Evolutionary conservation across 2,329 filamentous ascomycete genomes (phyloP).

Genomic region (Coniella lustricola): DNA sequence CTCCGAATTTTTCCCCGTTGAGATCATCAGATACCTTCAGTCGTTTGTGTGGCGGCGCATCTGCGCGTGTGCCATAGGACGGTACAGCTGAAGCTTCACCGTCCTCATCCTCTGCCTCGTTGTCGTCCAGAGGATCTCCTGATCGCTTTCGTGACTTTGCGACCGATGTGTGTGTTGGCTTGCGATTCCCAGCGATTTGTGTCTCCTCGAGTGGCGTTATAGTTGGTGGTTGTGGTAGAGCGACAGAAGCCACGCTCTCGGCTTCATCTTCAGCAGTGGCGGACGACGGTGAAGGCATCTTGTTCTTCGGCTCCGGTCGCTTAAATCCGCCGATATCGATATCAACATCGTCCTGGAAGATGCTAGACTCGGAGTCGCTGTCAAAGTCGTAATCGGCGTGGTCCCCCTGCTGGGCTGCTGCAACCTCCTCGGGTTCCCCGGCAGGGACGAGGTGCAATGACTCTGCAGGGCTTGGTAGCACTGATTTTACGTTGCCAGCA

Average conservation of each 20-base stretch:
- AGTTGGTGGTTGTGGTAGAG: constrained; percentile 40
- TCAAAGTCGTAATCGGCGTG: constrained; percentile 22
- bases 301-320: constrained; percentile 36
- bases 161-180: constrained; percentile 39
- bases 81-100: constrained; percentile 29
- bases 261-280: background rate
- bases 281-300: constrained; percentile 40
- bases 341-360: constrained; percentile 38
- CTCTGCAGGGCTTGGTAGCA: constrained; percentile 28
- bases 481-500: background rate
- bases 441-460: constrained; percentile 35
- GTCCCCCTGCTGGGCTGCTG: constrained; percentile 21
- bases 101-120: constrained; percentile 29
- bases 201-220: constrained; percentile 47
- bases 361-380: constrained; percentile 34
- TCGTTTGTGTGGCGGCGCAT: constrained; percentile 27
- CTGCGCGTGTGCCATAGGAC: constrained; percentile 24
- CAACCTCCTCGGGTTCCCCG: constrained; percentile 24
- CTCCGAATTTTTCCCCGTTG: constrained; percentile 7
- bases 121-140: constrained; percentile 41
- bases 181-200: constrained; percentile 42
- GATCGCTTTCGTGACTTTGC: constrained; percentile 24
- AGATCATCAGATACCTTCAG: constrained; percentile 17
- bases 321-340: constrained; percentile 34
- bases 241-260: constrained; percentile 26